Evolutionary conservation across 2,329 filamentous ascomycete genomes (phyloP).

Genomic region (Periconia macrospinosa): DNA sequence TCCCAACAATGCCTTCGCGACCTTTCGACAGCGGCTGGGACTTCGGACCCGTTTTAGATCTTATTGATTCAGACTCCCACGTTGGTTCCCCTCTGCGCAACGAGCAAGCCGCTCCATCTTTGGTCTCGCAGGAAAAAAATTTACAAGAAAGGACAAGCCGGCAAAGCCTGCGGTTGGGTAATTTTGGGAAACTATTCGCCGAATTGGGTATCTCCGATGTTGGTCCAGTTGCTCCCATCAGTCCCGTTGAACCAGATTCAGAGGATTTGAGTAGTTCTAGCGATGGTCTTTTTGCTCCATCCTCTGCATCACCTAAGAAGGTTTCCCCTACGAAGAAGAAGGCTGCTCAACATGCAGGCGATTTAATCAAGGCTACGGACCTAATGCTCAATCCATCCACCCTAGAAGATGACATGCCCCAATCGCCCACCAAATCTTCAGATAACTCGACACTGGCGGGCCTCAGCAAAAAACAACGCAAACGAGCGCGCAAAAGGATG

Average conservation of each 20-base stretch:
- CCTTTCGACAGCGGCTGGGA: conserved; percentile 48
- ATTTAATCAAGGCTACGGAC: background rate
- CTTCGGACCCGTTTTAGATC: conserved; percentile 48
- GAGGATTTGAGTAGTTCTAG: conserved; percentile 47
- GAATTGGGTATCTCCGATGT: conserved; percentile 42
- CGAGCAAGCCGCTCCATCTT: background rate
- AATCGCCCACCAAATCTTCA: background rate
- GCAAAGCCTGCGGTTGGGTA: conserved; percentile 40
- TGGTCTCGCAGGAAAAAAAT: background rate
- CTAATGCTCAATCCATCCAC: background rate
- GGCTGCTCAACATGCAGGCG: background rate
- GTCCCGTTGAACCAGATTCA: conserved; percentile 25
- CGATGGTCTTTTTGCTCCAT: conserved; percentile 38
- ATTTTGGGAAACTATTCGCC: conserved; percentile 51
- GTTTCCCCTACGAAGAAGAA: background rate
- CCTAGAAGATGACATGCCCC: background rate
- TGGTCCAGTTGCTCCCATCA: conserved; percentile 18
- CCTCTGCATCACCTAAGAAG: background rate
- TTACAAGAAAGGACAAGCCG: background rate
- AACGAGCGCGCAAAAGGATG: conserved; percentile 24
- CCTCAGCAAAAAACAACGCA: conserved; percentile 29
- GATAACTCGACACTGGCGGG: conserved; percentile 1
- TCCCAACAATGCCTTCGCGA: conserved; percentile 34
- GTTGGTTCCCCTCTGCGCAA: conserved; percentile 21
- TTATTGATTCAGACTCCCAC: conserved; percentile 38